Evolutionary conservation across 768 basidiomycete species (phyloP).

Genomic region (Chalciporus chontae): DNA sequence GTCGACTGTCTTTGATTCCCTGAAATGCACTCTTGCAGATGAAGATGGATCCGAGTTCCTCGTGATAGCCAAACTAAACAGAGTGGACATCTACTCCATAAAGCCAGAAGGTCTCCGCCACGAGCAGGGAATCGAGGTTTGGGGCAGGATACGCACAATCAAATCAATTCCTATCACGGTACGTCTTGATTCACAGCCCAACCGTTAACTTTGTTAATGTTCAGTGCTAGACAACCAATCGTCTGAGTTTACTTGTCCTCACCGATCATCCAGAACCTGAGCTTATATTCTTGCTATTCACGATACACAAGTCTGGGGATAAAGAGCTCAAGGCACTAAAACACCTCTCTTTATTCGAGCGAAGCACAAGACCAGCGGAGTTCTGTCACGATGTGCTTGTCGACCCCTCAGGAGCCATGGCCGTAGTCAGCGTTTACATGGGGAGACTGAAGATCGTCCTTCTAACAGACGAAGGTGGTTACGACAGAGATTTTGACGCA

Average conservation of each 20-base stretch:
- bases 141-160: slow-evolving; percentile 62
- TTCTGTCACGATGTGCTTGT: slow-evolving; percentile 68
- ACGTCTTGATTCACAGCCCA: slow-evolving; percentile 19
- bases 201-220: slow-evolving; percentile 7
- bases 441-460: slow-evolving; percentile 66
- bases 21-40: slow-evolving; percentile 62
- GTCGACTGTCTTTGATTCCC: slow-evolving; percentile 66
- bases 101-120: slow-evolving; percentile 55
- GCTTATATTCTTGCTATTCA: slow-evolving; percentile 59
- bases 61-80: slow-evolving; percentile 63
- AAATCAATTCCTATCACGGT: slow-evolving; percentile 55
- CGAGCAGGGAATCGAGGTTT: slow-evolving; percentile 60
- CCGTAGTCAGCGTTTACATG: slow-evolving; percentile 61
- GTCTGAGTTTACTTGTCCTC: slow-evolving; percentile 54
- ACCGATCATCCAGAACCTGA: slow-evolving; percentile 77
- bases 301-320: slow-evolving; percentile 32
- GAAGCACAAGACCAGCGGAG: slow-evolving; percentile 58
- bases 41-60: slow-evolving; percentile 54
- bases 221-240: slow-evolving; percentile 29
- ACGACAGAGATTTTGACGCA: slow-evolving; percentile 57
- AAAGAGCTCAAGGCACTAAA: slow-evolving; percentile 38
- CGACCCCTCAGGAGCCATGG: slow-evolving; percentile 58
- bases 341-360: slow-evolving; percentile 53
- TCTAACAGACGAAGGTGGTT: slow-evolving; percentile 49
- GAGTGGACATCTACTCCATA: slow-evolving; percentile 66